phyloP scores from a whole-genome alignment of 1,284 basidiomycete genomes.

The Tremellales sp. region DNA sequence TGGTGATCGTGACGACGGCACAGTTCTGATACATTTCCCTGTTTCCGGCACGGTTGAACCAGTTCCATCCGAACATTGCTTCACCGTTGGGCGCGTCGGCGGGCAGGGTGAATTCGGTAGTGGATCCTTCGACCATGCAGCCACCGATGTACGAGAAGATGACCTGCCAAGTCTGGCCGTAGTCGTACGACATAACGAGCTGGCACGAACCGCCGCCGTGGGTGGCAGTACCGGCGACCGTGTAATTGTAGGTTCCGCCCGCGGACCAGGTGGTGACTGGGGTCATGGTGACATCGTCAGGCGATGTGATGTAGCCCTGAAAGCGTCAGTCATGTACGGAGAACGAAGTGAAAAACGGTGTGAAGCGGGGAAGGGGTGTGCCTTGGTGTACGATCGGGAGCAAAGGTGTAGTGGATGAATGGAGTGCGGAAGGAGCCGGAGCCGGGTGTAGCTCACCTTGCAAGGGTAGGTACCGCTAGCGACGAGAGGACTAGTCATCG shows the following conservation, averaged over 20 bases:
- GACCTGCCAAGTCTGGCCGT: constrained; percentile 47
- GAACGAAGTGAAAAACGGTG: too few species aligned
- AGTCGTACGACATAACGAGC: constrained; percentile 47
- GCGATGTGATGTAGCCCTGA: constrained; percentile 42
- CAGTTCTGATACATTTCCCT: constrained; percentile 50
- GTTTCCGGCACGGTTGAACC: constrained; percentile 49
- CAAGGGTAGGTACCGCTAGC: constrained; percentile 46
- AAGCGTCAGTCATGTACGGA: too few species aligned
- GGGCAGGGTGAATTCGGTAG: constrained; percentile 41
- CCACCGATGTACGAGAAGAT: constrained; percentile 47
- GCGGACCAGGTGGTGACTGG: constrained; percentile 36
- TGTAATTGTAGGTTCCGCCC: constrained; percentile 30
- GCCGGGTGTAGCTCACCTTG: constrained; percentile 28
- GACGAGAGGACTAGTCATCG: constrained; percentile 42
- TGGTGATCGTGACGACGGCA: constrained; percentile 44
- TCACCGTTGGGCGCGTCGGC: constrained; percentile 40
- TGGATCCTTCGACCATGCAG: constrained; percentile 36
- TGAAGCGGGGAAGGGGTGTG: too few species aligned
- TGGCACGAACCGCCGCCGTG: constrained; percentile 51
- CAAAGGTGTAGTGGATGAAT: too few species aligned
- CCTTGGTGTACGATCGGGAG: too few species aligned
- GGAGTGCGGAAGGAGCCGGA: too few species aligned
- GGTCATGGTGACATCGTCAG: constrained; percentile 24
- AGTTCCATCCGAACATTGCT: constrained; percentile 50
- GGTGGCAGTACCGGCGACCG: constrained; percentile 39